Evolutionary conservation across 306 rosid genomes (phyloP).

Genomic region (Mimosa bimucronata): DNA sequence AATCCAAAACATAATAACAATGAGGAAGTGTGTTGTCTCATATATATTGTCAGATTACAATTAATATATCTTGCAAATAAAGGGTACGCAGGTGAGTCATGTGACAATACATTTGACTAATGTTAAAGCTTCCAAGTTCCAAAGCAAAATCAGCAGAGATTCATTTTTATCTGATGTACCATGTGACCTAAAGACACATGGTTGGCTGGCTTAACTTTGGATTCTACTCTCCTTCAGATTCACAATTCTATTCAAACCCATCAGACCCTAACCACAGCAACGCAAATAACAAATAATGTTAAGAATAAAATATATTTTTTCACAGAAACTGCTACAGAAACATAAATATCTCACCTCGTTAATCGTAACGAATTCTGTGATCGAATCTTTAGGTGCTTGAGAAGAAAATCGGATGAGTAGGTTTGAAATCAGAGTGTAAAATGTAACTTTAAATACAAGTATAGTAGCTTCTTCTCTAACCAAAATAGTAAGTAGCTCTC

Average conservation of each 20-base stretch:
- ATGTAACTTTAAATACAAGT: neutral
- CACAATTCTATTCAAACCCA: slow-evolving; percentile 47
- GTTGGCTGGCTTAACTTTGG: slow-evolving; percentile 66
- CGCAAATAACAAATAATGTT: neutral
- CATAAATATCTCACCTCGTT: slow-evolving; percentile 38
- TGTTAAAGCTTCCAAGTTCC: slow-evolving; percentile 60
- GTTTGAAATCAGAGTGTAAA: neutral
- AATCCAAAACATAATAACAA: no score
- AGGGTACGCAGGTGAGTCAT: slow-evolving; percentile 55
- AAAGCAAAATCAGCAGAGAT: slow-evolving; percentile 57
- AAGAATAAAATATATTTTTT: slow-evolving; percentile 11
- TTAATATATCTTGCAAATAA: neutral
- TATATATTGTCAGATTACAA: neutral
- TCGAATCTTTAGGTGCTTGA: neutral
- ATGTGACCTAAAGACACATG: slow-evolving; percentile 46
- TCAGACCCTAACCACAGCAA: neutral
- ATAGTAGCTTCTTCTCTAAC: neutral
- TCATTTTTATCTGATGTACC: slow-evolving; percentile 17
- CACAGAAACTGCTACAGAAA: slow-evolving; percentile 15
- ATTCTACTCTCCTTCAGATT: slow-evolving; percentile 54
- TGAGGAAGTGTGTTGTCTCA: neutral
- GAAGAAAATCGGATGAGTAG: neutral
- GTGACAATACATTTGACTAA: slow-evolving; percentile 78
- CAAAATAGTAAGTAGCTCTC: neutral
- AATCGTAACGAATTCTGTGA: slow-evolving; percentile 12